phyloP scores from a whole-genome alignment of 148 eudicot species.

The Arbutus unedo region DNA sequence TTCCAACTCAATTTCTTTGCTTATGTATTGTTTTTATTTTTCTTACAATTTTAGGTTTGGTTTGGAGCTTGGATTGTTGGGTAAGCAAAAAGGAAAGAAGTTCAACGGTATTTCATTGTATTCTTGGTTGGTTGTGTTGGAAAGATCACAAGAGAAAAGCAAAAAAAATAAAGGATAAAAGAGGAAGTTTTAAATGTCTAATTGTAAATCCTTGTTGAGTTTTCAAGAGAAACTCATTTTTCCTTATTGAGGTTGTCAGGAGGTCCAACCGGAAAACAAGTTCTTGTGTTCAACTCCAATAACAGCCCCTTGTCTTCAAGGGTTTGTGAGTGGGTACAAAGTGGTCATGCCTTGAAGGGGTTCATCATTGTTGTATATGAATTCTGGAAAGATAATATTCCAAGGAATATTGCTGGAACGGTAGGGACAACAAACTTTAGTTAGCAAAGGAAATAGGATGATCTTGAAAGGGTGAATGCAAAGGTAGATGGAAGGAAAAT shows the following conservation, averaged over 20 bases:
- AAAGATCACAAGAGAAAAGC: not conserved
- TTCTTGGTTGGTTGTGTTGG: not conserved
- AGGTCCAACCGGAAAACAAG: too few species aligned
- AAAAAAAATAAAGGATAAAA: not conserved
- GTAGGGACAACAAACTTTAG: too few species aligned
- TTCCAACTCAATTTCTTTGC: not conserved
- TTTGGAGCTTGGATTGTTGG: not conserved
- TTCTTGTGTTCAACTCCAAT: too few species aligned
- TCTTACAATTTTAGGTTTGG: not conserved
- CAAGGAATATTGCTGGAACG: too few species aligned
- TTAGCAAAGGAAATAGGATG: too few species aligned
- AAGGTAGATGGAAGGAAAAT: too few species aligned
- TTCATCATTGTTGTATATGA: too few species aligned
- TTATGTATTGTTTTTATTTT: not conserved
- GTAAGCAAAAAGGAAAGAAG: not conserved
- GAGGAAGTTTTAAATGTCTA: not conserved
- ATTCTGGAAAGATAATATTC: too few species aligned
- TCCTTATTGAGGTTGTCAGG: not conserved
- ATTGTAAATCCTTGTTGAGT: not conserved
- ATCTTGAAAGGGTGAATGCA: too few species aligned
- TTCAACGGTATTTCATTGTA: not conserved
- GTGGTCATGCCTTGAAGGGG: too few species aligned
- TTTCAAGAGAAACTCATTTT: not conserved
- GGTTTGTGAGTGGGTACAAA: too few species aligned
- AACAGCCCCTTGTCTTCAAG: too few species aligned